Base-by-base conservation (phyloP, 192 early-diverging fungal species). In the Coemansia sp. region DNA sequence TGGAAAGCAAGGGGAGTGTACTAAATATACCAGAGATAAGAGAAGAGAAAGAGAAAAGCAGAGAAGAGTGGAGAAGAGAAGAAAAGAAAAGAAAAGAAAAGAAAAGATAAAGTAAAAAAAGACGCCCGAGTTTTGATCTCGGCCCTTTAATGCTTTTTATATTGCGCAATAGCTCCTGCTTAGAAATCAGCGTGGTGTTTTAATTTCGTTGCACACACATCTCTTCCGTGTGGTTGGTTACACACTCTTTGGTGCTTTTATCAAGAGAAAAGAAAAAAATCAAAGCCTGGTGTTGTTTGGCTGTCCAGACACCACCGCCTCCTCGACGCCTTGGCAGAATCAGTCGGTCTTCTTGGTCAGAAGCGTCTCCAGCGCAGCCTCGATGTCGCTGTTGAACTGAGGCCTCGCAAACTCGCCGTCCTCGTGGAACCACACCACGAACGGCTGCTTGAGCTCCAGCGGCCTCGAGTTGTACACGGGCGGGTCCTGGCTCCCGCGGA, bases 371-470 rank as follows among this genome's bases (percentile, higher is more conserved):
- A 88, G 66, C 14, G 83, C 83, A 22, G 73, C 71, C 16, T 63
- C 74, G 17, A 88, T 49, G 64, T 89, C 88, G 25, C 73, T 65
- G 61, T 87, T 82, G 69, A 90, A 86, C 51, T 58, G 75, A 46
- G 78, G 81, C 32, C 69, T 53, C 17, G 77, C 86, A 72, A 90
- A 72, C 63, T 87, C 84, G 61, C 89, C 89, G 65, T 88, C 86
- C 46, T 87, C 87, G 71, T 87, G 83, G 70, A 88, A 90, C 89
- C 89, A 90, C 60, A 69, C 72, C 22, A 77, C 75, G 70, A 88
- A 88, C 12, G 84, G 82, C 74, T 83, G 83, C 48, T 72, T 82
- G 57, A 87, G 50, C 67, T 78, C 74, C 4, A 77, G 64, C 37
- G 84, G 76, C 72, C 70, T 76, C 19, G 75, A 72, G 65, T 77